phyloP scores from a whole-genome alignment of 192 early-diverging fungal species.

The Spinellus fusiger region DNA sequence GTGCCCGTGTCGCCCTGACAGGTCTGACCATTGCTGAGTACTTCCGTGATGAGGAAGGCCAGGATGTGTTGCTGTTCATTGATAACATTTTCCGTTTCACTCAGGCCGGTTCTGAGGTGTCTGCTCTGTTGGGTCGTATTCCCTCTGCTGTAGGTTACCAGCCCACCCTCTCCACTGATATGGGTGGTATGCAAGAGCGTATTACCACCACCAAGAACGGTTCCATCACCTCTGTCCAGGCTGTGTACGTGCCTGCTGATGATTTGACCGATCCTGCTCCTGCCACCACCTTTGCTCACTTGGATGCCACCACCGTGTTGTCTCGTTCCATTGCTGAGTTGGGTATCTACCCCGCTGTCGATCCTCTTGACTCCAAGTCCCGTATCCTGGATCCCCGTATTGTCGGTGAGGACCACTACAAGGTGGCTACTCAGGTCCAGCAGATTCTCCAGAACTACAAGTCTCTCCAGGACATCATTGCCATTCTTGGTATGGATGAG shows the following conservation, averaged over 20 bases:
- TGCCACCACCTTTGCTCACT: constrained; percentile 98
- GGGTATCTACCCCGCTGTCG: constrained; percentile 99
- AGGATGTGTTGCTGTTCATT: constrained; percentile 99
- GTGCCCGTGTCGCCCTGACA: constrained; percentile 97
- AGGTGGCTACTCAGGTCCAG: constrained; percentile 88
- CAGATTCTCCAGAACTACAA: constrained; percentile 98
- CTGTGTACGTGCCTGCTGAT: constrained; percentile 98
- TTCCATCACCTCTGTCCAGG: constrained; percentile 98
- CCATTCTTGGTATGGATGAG: constrained; percentile 99
- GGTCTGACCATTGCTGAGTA: constrained; percentile 98
- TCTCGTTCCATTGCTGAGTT: constrained; percentile 97
- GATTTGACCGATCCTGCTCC: constrained; percentile 99
- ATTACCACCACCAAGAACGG: constrained; percentile 99
- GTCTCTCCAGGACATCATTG: constrained; percentile 99
- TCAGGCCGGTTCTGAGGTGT: constrained; percentile 99
- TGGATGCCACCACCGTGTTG: constrained; percentile 99
- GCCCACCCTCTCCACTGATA: constrained; percentile 97
- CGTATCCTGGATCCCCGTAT: constrained; percentile 97
- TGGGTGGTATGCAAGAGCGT: constrained; percentile 99
- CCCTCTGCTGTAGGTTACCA: constrained; percentile 99
- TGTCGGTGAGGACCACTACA: constrained; percentile 93
- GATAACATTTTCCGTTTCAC: constrained; percentile 99
- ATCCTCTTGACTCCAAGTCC: constrained; percentile 97
- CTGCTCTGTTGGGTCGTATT: constrained; percentile 97
- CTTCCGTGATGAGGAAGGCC: constrained; percentile 99